Conservation (phyloP, 768 basidiomycete species). For the Pilatotrama ljubarskyi region DNA sequence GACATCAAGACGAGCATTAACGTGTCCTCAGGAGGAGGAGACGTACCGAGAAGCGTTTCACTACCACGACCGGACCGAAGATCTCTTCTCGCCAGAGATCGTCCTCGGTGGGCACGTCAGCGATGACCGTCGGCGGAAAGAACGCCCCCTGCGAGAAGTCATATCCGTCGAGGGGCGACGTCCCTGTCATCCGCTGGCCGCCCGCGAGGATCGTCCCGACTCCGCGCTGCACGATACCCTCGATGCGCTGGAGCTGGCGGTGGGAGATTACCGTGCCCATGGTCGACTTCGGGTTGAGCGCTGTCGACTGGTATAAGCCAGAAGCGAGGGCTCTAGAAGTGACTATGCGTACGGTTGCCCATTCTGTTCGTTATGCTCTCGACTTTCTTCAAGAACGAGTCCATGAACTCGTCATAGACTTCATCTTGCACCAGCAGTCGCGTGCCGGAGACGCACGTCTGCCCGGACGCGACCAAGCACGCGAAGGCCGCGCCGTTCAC, state of each 20-base stretch:
- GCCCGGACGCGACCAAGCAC: conserved; percentile 83
- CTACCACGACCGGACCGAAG: conserved; percentile 83
- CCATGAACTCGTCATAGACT: conserved; percentile 71
- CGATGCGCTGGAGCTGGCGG: conserved; percentile 64
- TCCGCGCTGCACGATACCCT: conserved; percentile 50
- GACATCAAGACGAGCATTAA: conserved; percentile 3
- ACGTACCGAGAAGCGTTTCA: conserved; percentile 53
- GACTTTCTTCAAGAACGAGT: conserved; percentile 60
- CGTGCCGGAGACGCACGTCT: conserved; percentile 91
- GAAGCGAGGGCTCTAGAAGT: neutral
- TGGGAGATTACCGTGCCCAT: conserved; percentile 83
- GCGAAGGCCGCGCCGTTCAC: conserved; percentile 85
- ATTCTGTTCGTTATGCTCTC: conserved; percentile 64
- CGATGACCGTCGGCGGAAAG: conserved; percentile 78
- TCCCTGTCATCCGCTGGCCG: conserved; percentile 62
- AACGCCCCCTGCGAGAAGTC: conserved; percentile 74
- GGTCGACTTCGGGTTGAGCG: conserved; percentile 63
- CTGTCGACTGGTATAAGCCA: conserved; percentile 38
- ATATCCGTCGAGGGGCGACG: conserved; percentile 66
- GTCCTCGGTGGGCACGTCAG: conserved; percentile 54
- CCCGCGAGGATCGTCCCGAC: conserved; percentile 56
- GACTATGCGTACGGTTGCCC: conserved; percentile 60
- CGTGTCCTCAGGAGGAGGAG: neutral
- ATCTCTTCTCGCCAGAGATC: conserved; percentile 82
- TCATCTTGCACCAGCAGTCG: conserved; percentile 72